Conservation (phyloP, 2,329 filamentous ascomycete species). For the Emericellopsis cladophorae region DNA sequence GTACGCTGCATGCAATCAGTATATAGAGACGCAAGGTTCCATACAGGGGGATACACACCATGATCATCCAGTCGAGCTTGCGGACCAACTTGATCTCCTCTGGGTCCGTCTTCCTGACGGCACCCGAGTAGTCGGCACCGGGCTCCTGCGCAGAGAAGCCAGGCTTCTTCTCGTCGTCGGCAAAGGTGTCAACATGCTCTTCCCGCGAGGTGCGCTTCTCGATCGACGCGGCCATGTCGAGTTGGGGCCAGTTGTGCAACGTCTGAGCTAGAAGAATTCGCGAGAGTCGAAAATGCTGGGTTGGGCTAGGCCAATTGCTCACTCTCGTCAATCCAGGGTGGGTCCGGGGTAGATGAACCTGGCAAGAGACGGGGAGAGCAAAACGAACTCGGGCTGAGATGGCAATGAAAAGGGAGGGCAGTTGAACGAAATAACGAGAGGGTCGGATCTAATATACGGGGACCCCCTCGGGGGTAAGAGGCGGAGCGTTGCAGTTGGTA, state of each 20-base stretch:
- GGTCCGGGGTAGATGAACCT: background rate
- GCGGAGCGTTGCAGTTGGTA: too few relatives aligned
- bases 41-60: conserved; percentile 13
- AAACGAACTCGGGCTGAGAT: background rate
- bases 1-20: background rate
- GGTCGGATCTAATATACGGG: background rate
- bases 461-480: too few relatives aligned
- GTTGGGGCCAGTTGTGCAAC: background rate
- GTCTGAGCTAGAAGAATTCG: background rate
- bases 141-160: background rate
- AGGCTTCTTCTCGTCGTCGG: conserved; percentile 1
- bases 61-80: conserved; percentile 27
- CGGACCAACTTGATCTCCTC: conserved; percentile 24
- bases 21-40: too few relatives aligned
- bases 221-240: too few relatives aligned
- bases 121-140: conserved; percentile 21
- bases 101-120: conserved; percentile 22
- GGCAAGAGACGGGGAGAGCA: background rate
- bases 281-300: background rate
- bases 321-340: background rate
- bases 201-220: background rate
- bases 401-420: background rate
- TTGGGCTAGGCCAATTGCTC: background rate
- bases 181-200: background rate
- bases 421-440: background rate